Evolutionary conservation across 1,139 yeast genomes (phyloP).

Genomic region (Kurtzmaniella quercitrusa): DNA sequence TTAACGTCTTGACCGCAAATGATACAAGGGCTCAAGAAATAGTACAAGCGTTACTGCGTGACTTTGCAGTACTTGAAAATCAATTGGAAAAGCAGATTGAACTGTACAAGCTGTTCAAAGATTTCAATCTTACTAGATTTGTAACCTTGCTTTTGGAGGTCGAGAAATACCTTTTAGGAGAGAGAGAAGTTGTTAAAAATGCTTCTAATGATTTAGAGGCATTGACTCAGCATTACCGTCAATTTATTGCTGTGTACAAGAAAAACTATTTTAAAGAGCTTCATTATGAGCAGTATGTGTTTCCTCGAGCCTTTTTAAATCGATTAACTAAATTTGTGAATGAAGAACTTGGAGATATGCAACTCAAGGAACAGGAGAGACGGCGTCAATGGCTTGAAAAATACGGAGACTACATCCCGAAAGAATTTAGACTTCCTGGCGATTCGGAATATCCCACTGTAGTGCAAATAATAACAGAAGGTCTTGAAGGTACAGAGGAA

Average conservation of each 20-base stretch:
- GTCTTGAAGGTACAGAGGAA: conserved; percentile 29
- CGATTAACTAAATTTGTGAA: conserved; percentile 31
- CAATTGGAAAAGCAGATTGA: conserved; percentile 8
- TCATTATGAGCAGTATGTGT: conserved; percentile 38
- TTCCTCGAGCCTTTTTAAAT: conserved; percentile 34
- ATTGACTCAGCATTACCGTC: conserved; percentile 34
- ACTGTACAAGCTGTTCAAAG: conserved; percentile 17
- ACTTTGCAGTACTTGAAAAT: conserved; percentile 2
- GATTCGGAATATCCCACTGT: conserved; percentile 35
- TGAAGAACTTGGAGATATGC: conserved; percentile 30
- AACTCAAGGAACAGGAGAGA: conserved; percentile 32
- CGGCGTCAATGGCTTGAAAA: conserved; percentile 35
- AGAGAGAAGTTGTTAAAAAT: background rate
- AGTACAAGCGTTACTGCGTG: conserved; percentile 3
- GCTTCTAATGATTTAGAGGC: conserved; percentile 9
- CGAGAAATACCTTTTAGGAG: background rate
- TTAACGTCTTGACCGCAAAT: conserved; percentile 30
- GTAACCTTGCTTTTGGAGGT: conserved; percentile 2
- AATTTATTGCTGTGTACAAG: conserved; percentile 31
- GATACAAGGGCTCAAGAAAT: conserved; percentile 30
- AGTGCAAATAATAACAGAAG: conserved; percentile 43
- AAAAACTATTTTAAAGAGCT: conserved; percentile 37
- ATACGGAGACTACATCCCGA: conserved; percentile 43
- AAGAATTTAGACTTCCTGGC: conserved; percentile 39
- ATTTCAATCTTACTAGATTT: conserved; percentile 3